Evolutionary conservation across 2,329 filamentous ascomycete genomes (phyloP), one percentile per base, ranked within the genome.

Genomic region (Colletotrichum tropicicola): DNA sequence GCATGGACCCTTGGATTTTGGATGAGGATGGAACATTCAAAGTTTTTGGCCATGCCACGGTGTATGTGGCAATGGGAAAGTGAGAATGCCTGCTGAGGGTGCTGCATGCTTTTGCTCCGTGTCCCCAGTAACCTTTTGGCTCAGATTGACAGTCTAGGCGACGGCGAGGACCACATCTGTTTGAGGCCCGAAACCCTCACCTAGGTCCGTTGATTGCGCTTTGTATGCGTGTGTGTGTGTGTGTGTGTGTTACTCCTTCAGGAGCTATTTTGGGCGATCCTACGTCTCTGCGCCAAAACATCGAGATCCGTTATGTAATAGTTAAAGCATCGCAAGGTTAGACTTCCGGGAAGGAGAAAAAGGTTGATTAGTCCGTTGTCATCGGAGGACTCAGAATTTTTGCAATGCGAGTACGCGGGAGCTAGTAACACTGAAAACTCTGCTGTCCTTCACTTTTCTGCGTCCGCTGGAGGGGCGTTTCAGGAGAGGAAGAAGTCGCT

Each of bases 281-380:
- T 27, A 28, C 27, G 23, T 43, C 13, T 23, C 52, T 44, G 45
- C 25, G 25, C 6, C 12, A 27, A 35, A 12, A 35, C 32, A 35
- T 35, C 32, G 32, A 35, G 32, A 41, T 51, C 19, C 28, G 19
- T 44, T 55, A 19, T 21, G 56, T 30, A 51, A 49, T 19, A 44
- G 4, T 32, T 27, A 19, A 41, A 45, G 27, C 41, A 21, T 48
- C 19, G n/a, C 43, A 51, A 35, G 27, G 43, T 55, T 65, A 54
- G 48, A n/a, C 48, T 61, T 59, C 30, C 59, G 59, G 59, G 45
- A 25, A 63, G 43, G 21, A 15, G 28, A 49, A 60, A 55, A 55
- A 41, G 35, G 60, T 45, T 44, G 21, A 35, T 21, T 28, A 30
- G 28, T 54, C 61, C 35, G 61, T 47, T 52, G 49, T 60, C 19